Evolutionary conservation across 495 filamentous ascomycete genomes (phyloP), one percentile per base, ranked within the genome.

Genomic region (Penicillium cataractarum): DNA sequence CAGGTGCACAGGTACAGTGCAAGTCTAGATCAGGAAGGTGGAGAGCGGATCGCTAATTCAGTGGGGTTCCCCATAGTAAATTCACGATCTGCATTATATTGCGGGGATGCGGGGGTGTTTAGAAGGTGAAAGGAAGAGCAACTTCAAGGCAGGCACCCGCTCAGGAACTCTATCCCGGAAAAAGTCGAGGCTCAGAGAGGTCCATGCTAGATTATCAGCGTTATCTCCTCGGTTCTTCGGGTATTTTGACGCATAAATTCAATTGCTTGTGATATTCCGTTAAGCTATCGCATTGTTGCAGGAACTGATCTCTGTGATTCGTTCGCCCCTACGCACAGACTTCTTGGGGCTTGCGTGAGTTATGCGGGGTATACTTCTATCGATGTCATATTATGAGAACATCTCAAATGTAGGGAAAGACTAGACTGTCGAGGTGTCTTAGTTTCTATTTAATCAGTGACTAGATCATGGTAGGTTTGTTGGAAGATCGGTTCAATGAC

Each of bases 181-280:
- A 17, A 4, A 26, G 0, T 27, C 13, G 13, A 29, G 15, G 46
- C 19, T 22, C 21, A 5, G 24, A 50, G 24, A 26, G 26, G 46
- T 21, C 46, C 46, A 50, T 50, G 46, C 15, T 50, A 50, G 22
- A 26, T 50, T 29, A 27, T 24, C 19, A 46, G 42, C 42, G 17
- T 46, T 26, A n/a, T 17, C 22, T 50, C 46, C 46, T 50, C 46
- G 46, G 46, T 50, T 17, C 15, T 4, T 15, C 46, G 12, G 24
- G 15, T 29, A 29, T n/a, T 29, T n/a, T 0, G n/a, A 7, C 5
- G 46, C 24, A 50, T 4, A 50, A 26, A 27, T 27, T 29, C 46
- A 50, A 50, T 29, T 50, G 46, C 46, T 50, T 50, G 46, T 50
- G 46, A 50, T 50, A 50, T 29, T 50, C 46, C 24, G 46, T 15